These are phyloP conservation scores for Monilinia fructigena DNA, from an alignment of 2,329 filamentous ascomycete genomes.

Conservation along the genomic window DNA sequence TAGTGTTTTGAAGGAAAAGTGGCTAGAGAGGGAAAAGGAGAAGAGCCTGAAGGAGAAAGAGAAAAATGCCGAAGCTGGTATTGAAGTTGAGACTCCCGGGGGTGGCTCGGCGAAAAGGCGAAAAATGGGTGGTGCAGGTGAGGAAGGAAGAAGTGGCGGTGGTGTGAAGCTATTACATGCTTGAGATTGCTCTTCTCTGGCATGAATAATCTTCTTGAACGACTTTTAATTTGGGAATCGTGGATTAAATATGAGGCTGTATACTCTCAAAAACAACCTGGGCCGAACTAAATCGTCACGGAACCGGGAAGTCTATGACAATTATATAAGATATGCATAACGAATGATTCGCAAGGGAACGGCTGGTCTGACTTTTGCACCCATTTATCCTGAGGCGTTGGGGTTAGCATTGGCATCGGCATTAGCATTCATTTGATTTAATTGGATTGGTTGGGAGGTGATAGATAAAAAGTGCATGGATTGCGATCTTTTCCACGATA, in stretches of 20 bases:
- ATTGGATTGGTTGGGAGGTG: not conserved
- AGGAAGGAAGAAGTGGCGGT: not conserved
- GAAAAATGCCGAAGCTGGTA: not conserved
- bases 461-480: not conserved
- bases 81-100: not conserved
- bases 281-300: not conserved
- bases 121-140: slow-evolving; percentile 5
- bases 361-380: not conserved
- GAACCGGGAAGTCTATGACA: not conserved
- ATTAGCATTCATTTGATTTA: not conserved
- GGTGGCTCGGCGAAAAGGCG: not conserved
- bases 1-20: slow-evolving; percentile 27
- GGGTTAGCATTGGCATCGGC: not conserved
- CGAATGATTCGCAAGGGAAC: slow-evolving; percentile 9
- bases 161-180: not conserved
- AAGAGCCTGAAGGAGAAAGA: not conserved
- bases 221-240: not conserved
- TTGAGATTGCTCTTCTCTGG: not conserved
- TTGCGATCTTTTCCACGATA: too few relatives aligned
- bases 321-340: slow-evolving; percentile 7
- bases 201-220: not conserved
- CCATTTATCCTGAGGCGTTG: not conserved
- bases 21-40: slow-evolving; percentile 19
- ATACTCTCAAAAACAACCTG: not conserved
- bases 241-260: not conserved